These are phyloP conservation scores for Zygosaccharomyces lentus DNA, from an alignment of 805 yeast genomes.

Conservation along the genomic window DNA sequence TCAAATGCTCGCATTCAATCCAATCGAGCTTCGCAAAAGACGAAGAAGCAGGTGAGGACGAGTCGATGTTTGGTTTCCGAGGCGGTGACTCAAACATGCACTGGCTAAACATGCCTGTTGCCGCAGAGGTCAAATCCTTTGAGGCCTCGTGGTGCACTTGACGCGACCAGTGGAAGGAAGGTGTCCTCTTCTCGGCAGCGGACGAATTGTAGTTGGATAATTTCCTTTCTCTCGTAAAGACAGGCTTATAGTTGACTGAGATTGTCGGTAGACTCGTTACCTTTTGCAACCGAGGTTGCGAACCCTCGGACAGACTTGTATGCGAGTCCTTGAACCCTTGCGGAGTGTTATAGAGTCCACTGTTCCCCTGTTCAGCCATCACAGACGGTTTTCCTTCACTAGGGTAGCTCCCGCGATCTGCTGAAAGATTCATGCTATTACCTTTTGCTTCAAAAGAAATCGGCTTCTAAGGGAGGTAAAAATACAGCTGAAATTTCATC, in stretches of 20 bases:
- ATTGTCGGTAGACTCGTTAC: constrained; percentile 12
- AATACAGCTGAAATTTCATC: not conserved
- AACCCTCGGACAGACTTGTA: not conserved
- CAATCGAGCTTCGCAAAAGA: constrained; percentile 2
- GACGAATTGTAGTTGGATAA: constrained; percentile 1
- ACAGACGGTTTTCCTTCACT: constrained; percentile 4
- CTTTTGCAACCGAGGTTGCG: not conserved
- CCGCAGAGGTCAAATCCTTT: constrained; percentile 27
- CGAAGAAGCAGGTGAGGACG: constrained; percentile 8
- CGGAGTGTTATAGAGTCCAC: not conserved
- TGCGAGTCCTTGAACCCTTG: not conserved
- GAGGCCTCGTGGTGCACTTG: not conserved
- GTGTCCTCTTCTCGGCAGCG: constrained; percentile 6
- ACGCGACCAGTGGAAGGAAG: not conserved
- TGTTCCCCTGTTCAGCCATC: not conserved
- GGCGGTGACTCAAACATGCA: constrained; percentile 21
- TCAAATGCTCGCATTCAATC: constrained; percentile 2
- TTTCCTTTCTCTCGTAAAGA: not conserved
- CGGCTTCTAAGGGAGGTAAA: not conserved
- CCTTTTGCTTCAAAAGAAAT: not conserved
- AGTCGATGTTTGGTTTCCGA: constrained; percentile 9
- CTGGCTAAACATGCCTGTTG: constrained; percentile 29
- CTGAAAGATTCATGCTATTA: constrained; percentile 8
- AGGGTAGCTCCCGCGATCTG: constrained; percentile 13
- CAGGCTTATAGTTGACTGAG: constrained; percentile 15